These are phyloP conservation scores for Alternaria arborescens DNA, from an alignment of 2,329 filamentous ascomycete species.

Conservation along the genomic window DNA sequence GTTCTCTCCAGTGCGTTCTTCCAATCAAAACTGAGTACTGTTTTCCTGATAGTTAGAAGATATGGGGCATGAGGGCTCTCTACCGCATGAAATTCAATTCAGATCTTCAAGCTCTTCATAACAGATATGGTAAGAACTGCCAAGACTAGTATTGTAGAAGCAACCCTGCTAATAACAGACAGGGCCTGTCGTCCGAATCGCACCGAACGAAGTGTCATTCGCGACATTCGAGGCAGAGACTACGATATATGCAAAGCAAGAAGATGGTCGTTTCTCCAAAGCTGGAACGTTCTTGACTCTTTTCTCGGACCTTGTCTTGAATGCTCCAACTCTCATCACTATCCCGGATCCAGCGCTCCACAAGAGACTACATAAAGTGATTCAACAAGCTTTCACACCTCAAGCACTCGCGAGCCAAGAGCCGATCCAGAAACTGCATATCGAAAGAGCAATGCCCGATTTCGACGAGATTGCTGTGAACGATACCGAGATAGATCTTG, in stretches of 20 bases:
- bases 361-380: slow-evolving; percentile 6
- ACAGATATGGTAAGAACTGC: background rate
- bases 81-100: slow-evolving; percentile 8
- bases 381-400: slow-evolving; percentile 6
- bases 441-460: background rate
- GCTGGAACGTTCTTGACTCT: slow-evolving; percentile 7
- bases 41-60: background rate
- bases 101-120: slow-evolving; percentile 3
- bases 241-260: slow-evolving; percentile 3
- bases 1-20: slow-evolving; percentile 1
- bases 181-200: background rate
- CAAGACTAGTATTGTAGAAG: background rate
- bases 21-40: background rate
- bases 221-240: slow-evolving; percentile 3
- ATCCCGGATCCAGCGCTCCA: background rate
- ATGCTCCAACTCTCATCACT: slow-evolving; percentile 6
- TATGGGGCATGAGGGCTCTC: slow-evolving; percentile 5
- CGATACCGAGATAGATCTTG: background rate
- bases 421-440: slow-evolving; percentile 4
- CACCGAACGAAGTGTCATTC: slow-evolving; percentile 5
- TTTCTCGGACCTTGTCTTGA: slow-evolving; percentile 4
- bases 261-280: slow-evolving; percentile 3
- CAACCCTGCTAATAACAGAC: background rate
- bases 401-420: slow-evolving; percentile 8
- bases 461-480: background rate